phyloP scores from a whole-genome alignment of 2,329 filamentous ascomycete genomes.

The Aureobasidium lini region DNA sequence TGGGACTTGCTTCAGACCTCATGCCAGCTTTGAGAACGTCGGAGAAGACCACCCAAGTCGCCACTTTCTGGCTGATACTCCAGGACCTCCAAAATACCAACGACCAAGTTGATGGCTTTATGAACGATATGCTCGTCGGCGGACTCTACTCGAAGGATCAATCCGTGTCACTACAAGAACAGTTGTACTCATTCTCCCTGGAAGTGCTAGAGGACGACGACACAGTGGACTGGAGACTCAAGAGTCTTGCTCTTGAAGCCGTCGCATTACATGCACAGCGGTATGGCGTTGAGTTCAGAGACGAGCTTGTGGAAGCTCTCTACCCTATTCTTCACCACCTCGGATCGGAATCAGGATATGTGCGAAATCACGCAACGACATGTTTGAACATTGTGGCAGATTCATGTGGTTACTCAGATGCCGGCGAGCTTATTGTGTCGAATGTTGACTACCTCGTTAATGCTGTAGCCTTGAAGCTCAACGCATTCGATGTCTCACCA shows the following conservation, averaged over 20 bases:
- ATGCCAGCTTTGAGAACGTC: constrained; percentile 55
- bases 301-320: constrained; percentile 81
- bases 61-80: constrained; percentile 74
- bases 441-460: constrained; percentile 98
- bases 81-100: constrained; percentile 58
- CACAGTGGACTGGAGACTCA: constrained; percentile 60
- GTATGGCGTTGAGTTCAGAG: constrained; percentile 61
- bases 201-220: constrained; percentile 45
- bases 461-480: constrained; percentile 78
- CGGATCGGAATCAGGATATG: constrained; percentile 57
- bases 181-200: constrained; percentile 64
- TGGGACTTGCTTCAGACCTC: constrained; percentile 49
- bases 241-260: constrained; percentile 74
- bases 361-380: constrained; percentile 75
- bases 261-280: constrained; percentile 67
- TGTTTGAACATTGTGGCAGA: constrained; percentile 73
- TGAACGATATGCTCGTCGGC: constrained; percentile 60
- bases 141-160: constrained; percentile 14
- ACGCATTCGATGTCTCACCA: constrained; percentile 85
- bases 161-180: constrained; percentile 38
- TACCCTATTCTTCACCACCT: constrained; percentile 89
- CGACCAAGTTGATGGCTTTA: constrained; percentile 43
- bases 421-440: constrained; percentile 72
- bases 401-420: constrained; percentile 65
- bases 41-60: constrained; percentile 52